Evolutionary conservation across 352 stramenopile species (phyloP).

Genomic region (Pythium rishiriense): DNA sequence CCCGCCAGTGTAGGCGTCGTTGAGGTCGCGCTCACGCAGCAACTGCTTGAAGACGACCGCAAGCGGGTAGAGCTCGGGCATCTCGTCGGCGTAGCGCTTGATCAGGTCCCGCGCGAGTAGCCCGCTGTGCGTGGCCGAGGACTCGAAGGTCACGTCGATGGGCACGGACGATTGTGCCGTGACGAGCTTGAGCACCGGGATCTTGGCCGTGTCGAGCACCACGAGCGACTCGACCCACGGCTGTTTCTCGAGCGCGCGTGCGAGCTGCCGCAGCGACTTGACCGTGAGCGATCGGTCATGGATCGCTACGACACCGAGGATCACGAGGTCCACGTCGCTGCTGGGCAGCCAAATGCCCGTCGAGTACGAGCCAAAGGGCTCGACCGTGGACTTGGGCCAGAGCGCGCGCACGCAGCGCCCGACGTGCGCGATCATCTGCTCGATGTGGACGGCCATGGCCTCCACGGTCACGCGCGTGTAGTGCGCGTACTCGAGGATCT

Average conservation of each 20-base stretch:
- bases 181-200: slow-evolving; percentile 82
- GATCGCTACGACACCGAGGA: slow-evolving; percentile 66
- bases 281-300: slow-evolving; percentile 58
- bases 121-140: slow-evolving; percentile 76
- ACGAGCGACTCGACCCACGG: slow-evolving; percentile 83
- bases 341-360: slow-evolving; percentile 87
- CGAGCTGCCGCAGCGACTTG: slow-evolving; percentile 59
- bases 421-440: slow-evolving; percentile 83
- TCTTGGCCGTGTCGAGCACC: slow-evolving; percentile 80
- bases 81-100: slow-evolving; percentile 76
- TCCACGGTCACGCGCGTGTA: slow-evolving; percentile 74
- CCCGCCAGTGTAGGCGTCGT: slow-evolving; percentile 91
- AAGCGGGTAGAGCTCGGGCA: slow-evolving; percentile 88
- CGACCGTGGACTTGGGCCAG: slow-evolving; percentile 74
- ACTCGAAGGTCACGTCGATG: slow-evolving; percentile 88
- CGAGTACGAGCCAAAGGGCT: slow-evolving; percentile 86
- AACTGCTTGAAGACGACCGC: slow-evolving; percentile 91
- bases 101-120: slow-evolving; percentile 84
- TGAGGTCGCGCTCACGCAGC: slow-evolving; percentile 85
- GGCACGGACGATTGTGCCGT: slow-evolving; percentile 74
- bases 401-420: slow-evolving; percentile 60
- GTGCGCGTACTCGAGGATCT: slow-evolving; percentile 78
- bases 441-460: slow-evolving; percentile 79
- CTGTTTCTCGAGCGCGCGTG: slow-evolving; percentile 55
- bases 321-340: slow-evolving; percentile 86